These are phyloP conservation scores for Lyophyllum decastes DNA, from an alignment of 768 basidiomycete genomes.

Conservation along the genomic window DNA sequence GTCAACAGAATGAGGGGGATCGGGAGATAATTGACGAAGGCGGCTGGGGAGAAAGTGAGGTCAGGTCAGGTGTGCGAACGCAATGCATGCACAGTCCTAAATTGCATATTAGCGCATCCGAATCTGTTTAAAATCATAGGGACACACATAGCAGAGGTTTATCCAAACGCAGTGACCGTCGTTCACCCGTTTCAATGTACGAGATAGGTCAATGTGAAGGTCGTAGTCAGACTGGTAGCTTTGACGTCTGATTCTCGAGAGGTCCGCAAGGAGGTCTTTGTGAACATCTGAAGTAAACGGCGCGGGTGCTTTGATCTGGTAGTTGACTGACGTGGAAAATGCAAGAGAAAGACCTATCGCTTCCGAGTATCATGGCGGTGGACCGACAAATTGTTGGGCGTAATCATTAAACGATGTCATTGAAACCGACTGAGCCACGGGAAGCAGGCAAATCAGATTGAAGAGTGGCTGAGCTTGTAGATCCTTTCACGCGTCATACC, in stretches of 20 bases:
- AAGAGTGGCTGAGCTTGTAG: too few species aligned
- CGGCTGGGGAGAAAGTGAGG: conserved; percentile 25
- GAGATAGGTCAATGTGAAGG: conserved; percentile 55
- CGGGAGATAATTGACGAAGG: conserved; percentile 50
- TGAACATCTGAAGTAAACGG: conserved; percentile 58
- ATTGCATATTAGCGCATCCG: not conserved
- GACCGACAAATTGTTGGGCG: too few species aligned
- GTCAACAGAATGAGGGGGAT: conserved; percentile 50
- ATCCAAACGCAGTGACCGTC: conserved; percentile 62
- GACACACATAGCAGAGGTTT: conserved; percentile 57
- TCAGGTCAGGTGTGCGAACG: not conserved
- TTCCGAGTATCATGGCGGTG: too few species aligned
- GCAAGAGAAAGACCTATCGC: too few species aligned
- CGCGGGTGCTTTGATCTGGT: conserved; percentile 53
- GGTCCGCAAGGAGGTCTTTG: conserved; percentile 52
- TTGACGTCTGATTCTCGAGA: conserved; percentile 45
- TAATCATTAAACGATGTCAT: too few species aligned
- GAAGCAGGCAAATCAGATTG: too few species aligned
- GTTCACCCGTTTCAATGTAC: conserved; percentile 53
- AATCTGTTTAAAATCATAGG: not conserved
- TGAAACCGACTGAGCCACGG: too few species aligned
- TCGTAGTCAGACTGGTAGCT: conserved; percentile 53
- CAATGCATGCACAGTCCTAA: conserved; percentile 20
- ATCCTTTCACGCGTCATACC: too few species aligned
- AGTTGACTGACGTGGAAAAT: conserved; percentile 65